Evolutionary conservation across 768 basidiomycete species (phyloP).

Genomic region (Tylopilus sp.): DNA sequence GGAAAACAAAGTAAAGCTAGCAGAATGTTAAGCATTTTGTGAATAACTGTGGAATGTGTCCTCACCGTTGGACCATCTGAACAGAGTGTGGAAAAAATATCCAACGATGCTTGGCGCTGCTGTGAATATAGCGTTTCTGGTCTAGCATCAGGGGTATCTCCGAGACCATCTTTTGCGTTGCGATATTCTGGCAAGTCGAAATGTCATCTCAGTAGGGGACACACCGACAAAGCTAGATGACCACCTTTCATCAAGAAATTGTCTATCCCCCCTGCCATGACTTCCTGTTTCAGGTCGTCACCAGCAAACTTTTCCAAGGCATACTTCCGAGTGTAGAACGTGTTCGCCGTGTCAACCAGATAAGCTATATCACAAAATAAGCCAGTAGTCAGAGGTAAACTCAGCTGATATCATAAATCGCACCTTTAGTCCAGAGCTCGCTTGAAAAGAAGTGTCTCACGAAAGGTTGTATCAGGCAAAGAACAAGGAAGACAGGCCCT

Average conservation of each 20-base stretch:
- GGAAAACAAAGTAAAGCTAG: conserved; percentile 30
- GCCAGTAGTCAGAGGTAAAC: neutral
- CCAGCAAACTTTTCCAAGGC: conserved; percentile 12
- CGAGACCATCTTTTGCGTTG: conserved; percentile 17
- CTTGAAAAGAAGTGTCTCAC: neutral
- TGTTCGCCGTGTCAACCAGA: conserved; percentile 13
- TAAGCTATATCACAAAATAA: conserved; percentile 11
- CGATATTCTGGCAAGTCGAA: conserved; percentile 17
- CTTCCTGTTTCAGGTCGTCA: conserved; percentile 16
- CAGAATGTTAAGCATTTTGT: neutral
- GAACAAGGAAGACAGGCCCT: conserved; percentile 18
- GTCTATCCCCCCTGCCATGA: conserved; percentile 20
- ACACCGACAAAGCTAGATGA: neutral
- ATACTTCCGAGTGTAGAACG: conserved; percentile 20
- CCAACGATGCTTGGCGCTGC: neutral
- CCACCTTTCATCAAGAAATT: conserved; percentile 15
- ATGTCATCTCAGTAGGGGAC: neutral
- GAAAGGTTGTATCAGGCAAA: conserved; percentile 19
- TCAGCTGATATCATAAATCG: neutral
- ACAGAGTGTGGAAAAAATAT: conserved; percentile 8
- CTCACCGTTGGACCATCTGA: conserved; percentile 18
- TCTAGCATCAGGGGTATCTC: conserved; percentile 9
- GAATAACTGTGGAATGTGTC: neutral
- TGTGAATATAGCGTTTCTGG: conserved; percentile 14
- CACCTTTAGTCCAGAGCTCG: conserved; percentile 23